These are phyloP conservation scores for Penicillium canariense DNA, from an alignment of 495 filamentous ascomycete species.

Conservation along the genomic window DNA sequence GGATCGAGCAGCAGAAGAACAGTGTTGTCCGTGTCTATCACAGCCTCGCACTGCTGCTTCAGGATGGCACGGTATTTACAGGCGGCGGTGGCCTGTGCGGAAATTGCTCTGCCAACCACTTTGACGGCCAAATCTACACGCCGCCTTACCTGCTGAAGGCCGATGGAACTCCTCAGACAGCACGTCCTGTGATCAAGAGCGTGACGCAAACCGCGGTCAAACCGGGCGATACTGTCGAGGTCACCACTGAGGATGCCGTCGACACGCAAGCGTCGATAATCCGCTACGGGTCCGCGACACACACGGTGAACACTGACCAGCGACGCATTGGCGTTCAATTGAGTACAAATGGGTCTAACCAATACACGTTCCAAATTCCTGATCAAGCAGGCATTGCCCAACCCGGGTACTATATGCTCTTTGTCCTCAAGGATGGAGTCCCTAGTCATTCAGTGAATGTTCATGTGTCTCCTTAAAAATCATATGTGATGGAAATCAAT, in stretches of 20 bases:
- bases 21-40: slow-evolving; percentile 50
- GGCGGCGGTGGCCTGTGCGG: slow-evolving; percentile 55
- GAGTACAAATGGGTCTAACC: slow-evolving; percentile 9
- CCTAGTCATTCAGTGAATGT: slow-evolving; percentile 38
- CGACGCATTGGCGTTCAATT: slow-evolving; percentile 39
- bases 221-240: slow-evolving; percentile 34
- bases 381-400: slow-evolving; percentile 40
- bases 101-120: slow-evolving; percentile 45
- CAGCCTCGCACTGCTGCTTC: slow-evolving; percentile 46
- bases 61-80: slow-evolving; percentile 49
- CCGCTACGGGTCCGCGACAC: slow-evolving; percentile 43
- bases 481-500: too few species aligned
- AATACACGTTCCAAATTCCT: slow-evolving; percentile 35
- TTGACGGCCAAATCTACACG: slow-evolving; percentile 49
- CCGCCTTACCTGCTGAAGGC: slow-evolving; percentile 46
- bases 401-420: slow-evolving; percentile 53
- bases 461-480: slow-evolving; percentile 13
- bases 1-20: slow-evolving; percentile 32
- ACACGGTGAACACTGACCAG: slow-evolving; percentile 52
- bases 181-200: slow-evolving; percentile 36
- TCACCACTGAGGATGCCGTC: slow-evolving; percentile 32
- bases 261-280: slow-evolving; percentile 27
- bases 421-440: slow-evolving; percentile 41
- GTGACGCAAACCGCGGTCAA: slow-evolving; percentile 19
- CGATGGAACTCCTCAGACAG: slow-evolving; percentile 29